Conservation (phyloP, 1,284 basidiomycete genomes). For the Cutaneotrichosporon sp. region DNA sequence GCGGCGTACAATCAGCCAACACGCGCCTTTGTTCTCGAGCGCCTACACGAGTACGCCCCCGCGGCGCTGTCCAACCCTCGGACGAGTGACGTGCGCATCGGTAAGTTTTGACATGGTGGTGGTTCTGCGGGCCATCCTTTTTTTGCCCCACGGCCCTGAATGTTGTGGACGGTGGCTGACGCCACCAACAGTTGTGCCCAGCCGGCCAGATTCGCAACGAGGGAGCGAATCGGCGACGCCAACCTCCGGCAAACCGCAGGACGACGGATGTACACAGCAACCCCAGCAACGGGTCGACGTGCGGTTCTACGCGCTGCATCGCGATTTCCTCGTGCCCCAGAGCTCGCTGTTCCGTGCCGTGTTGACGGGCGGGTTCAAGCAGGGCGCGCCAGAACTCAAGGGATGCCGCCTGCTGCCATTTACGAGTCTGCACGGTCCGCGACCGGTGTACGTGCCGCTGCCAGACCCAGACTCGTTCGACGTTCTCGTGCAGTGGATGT, state of each 20-base stretch:
- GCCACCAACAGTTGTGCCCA: conserved; percentile 3
- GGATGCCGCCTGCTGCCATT: conserved; percentile 11
- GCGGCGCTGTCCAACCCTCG: conserved; percentile 37
- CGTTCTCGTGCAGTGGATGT: conserved; percentile 46
- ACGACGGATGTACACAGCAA: not conserved
- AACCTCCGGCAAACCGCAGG: too few relatives aligned
- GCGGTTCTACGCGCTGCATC: conserved; percentile 34
- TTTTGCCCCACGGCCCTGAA: not conserved
- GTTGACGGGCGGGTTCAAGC: conserved; percentile 19
- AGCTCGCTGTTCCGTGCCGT: conserved; percentile 41
- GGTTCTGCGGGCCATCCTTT: not conserved
- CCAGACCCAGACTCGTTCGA: conserved; percentile 45
- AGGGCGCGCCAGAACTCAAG: conserved; percentile 9
- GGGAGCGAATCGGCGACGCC: not conserved
- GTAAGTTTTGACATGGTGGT: conserved; percentile 24
- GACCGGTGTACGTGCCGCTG: conserved; percentile 36
- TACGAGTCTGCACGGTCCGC: conserved; percentile 8
- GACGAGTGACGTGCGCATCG: conserved; percentile 38
- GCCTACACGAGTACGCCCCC: conserved; percentile 33
- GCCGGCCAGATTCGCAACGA: not conserved
- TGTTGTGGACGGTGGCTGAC: not conserved
- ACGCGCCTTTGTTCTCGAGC: conserved; percentile 34
- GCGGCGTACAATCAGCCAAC: conserved; percentile 6
- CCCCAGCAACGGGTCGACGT: not conserved
- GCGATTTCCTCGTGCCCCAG: conserved; percentile 45